Base-by-base conservation (phyloP, 2,329 filamentous ascomycete genomes). In the Fusarium devonianum region DNA sequence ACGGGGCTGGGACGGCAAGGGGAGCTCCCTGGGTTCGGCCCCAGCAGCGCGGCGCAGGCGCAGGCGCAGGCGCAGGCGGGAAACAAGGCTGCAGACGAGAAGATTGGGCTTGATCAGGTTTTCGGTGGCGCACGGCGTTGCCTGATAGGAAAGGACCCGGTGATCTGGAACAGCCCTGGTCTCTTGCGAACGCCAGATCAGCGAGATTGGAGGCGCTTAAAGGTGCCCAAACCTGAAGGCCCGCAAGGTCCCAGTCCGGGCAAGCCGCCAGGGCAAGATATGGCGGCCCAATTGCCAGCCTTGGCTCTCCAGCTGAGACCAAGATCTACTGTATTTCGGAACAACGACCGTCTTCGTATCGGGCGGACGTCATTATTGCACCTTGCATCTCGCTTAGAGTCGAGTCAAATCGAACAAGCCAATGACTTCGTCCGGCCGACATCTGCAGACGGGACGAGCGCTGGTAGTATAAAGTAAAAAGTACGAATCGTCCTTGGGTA, bases 131-230 rank as follows among this genome's bases (percentile, higher is more conserved):
- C 34, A 33, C 40, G 33, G 40, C 43, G 52, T 43, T 46, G 40
- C 49, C 42, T 47, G 41, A 49, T 23, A 52, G 32, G 50, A 55
- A 53, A 45, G 42, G 56, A 65, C 63, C 63, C 60, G 60, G 33
- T 64, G 63, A 65, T 64, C 62, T 65, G 63, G 63, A 58, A 63
- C 58, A 47, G 58, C 62, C 62, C 59, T 64, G 58, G 52, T 57
- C 54, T 35, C 28, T 35, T 56, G 17, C 34, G 32, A 53, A 56
- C 34, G 48, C 48, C 45, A 64, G 62, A 65, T 65, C 45, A 40
- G 45, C 45, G 49, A 64, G 58, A 64, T 65, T 56, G 41, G 40
- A 42, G 35, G 56, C 60, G 48, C 48, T 49, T 53, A 54, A 36
- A 48, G 46, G 39, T 26, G 17, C 34, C 39, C 35, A 45, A 53